Percentiles rank a stretch among this genome's conserved stretches.
Conservation (phyloP, 768 basidiomycete genomes). For the Suillus cothurnatus region DNA sequence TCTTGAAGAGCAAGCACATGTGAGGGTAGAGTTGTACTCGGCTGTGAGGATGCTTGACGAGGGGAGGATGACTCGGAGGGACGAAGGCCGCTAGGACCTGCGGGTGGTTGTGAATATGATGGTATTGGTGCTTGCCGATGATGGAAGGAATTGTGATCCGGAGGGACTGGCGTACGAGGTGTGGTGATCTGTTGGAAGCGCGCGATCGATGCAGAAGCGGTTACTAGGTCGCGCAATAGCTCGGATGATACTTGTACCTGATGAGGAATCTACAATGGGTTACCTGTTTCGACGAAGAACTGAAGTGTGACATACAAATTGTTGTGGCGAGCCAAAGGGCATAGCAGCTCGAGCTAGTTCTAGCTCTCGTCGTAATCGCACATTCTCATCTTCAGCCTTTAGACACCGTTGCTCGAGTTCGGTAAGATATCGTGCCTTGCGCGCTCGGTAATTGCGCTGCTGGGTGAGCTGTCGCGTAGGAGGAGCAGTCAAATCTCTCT, state of each 20-base stretch:
- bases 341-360: slow-evolving; percentile 44
- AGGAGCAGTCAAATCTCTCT: slow-evolving; percentile 64
- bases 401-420: slow-evolving; percentile 58
- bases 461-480: slow-evolving; percentile 59
- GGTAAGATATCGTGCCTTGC: slow-evolving; percentile 56
- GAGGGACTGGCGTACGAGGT: slow-evolving; percentile 28
- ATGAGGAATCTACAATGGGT: slow-evolving; percentile 12
- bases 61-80: slow-evolving; percentile 27
- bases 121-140: slow-evolving; percentile 3
- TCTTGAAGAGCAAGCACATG: slow-evolving; percentile 1
- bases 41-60: slow-evolving; percentile 22
- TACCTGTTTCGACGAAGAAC: neutral
- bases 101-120: slow-evolving; percentile 9
- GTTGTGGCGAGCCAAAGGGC: slow-evolving; percentile 29
- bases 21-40: neutral
- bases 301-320: slow-evolving; percentile 28
- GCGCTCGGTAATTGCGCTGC: slow-evolving; percentile 66
- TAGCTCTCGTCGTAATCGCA: slow-evolving; percentile 49
- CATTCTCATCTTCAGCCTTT: slow-evolving; percentile 59
- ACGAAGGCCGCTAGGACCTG: slow-evolving; percentile 21
- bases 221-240: slow-evolving; percentile 49
- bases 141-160: neutral
- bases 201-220: slow-evolving; percentile 50
- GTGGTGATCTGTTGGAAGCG: slow-evolving; percentile 55
- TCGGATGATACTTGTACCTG: slow-evolving; percentile 57